phyloP scores from a whole-genome alignment of 306 rosid species.

The barrel medic (Medicago truncatula) region DNA sequence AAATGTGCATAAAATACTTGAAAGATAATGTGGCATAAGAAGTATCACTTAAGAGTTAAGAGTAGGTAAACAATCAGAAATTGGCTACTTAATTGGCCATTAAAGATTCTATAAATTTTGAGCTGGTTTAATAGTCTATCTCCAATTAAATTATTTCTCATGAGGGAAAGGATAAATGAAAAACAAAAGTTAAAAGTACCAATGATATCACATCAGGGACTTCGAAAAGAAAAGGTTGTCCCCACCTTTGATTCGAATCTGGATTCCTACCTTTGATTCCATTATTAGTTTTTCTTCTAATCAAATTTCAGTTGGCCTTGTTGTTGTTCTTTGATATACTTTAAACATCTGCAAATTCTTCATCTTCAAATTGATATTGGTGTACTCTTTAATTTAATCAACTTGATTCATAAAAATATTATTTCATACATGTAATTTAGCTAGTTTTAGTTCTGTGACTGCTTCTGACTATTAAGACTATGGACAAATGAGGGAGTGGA shows the following conservation, averaged over 20 bases:
- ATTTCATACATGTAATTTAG: neutral
- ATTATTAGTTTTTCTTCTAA: neutral
- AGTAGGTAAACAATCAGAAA: too few relatives aligned
- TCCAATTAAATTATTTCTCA: neutral
- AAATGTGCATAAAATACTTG: too few relatives aligned
- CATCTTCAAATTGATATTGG: neutral
- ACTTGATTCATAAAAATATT: neutral
- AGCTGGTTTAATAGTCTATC: too few relatives aligned
- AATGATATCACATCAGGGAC: neutral
- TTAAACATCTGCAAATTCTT: neutral
- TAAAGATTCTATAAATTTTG: too few relatives aligned
- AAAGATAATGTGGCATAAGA: too few relatives aligned
- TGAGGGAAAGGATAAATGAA: neutral
- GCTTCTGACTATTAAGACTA: neutral
- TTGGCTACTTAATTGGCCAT: too few relatives aligned
- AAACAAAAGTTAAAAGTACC: neutral
- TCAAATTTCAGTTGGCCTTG: neutral
- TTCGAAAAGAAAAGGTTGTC: neutral
- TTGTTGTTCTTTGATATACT: neutral
- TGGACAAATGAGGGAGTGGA: conserved; percentile 12
- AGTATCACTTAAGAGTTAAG: too few relatives aligned
- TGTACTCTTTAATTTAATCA: neutral
- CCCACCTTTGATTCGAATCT: conserved; percentile 10
- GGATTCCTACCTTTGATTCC: neutral
- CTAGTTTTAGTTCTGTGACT: neutral